Base-by-base conservation (phyloP, 495 filamentous ascomycete genomes). In the Cercophora newfieldiana region DNA sequence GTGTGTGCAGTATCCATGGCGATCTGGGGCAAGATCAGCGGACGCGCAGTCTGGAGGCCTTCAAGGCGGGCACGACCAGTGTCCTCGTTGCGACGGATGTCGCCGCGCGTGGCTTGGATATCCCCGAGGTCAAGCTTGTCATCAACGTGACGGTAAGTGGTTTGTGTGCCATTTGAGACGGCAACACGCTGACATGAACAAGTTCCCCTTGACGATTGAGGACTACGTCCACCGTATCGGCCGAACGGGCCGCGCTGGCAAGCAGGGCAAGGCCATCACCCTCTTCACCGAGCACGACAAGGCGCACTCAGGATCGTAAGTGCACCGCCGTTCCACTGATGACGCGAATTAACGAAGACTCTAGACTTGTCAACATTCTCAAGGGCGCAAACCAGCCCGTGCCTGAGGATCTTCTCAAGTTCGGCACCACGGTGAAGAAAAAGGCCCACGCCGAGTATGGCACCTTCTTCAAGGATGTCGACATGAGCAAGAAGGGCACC, bases 141-240 rank as follows among this genome's bases (percentile, higher is more conserved):
- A 88, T 97, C 67, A 97, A 99, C 86, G 7, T 96, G 88, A 82
- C 82, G 22, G 82, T 83, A 72, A 72, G 80, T 72, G 49, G 7
- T 16, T 83, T 19, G 30, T 10, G 14, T 6, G 12, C 16, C 6
- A 47, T 66, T 82, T 29, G 0, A 33, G 16, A 29, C 14, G 5
- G 22, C 7, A 7, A 18, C 10, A 29, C 44, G 22, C 66, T 71
- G 25, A 72, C 67, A 31, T 1, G 7, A 22, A 31, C 6, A 56
- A 84, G 81, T 84, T 84, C 72, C 81, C 86, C 19, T 75, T 91
- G 57, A 91, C 89, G 12, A 87, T 87, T 24, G 94, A 99, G 80
- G 94, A 97, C 74, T 99, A 99, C 70, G 93, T 99, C 66, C 95
- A 99, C 75, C 91, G 95, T 68, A 99, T 99, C 78, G 95, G 90